Base-by-base conservation (phyloP, 2,329 filamentous ascomycete genomes). In the Fusarium euwallaceae region DNA sequence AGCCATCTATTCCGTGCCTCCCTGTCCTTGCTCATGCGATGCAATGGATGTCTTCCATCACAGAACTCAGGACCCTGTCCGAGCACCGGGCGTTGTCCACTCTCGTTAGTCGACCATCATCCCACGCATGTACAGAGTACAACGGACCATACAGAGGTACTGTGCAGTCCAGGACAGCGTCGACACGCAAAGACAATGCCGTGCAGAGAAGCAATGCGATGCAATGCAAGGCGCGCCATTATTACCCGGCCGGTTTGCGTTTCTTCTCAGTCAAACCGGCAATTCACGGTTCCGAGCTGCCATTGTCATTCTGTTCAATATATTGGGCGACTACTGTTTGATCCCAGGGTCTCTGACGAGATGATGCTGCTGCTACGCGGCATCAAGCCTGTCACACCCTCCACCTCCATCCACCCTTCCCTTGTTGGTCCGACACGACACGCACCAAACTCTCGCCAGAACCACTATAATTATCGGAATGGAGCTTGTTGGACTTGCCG, bases 271-370 rank as follows among this genome's bases (percentile, higher is more conserved):
- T 58, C 53, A 37, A 58, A 27, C 22, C 36, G 29, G 43, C 36
- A 39, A 70, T 45, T 41, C 29, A 60, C 51, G 17, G 10, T 16
- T 34, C 36, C 62, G 20, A 48, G 22, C 37, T 24, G 16, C 36
- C 10, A 60, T 71, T 45, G 37, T 55, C 39, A n/a, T 45, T 56
- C 68, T 53, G 53, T 58, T 70, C 58, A 56, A 51, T 41, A 56
- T 45, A 53, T 32, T 39, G 36, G 37, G 37, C 45, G 22, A 41
- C 71, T 69, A 69, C 68, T 70, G n/a, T 72, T 72, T 70, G 45
- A 65, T 74, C 66, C 62, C 36, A 69, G 59, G 55, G 43, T 62
- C 65, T 65, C 22, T 32, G 39, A 58, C 43, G 56, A 63, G 61
- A 65, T 74, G 51, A 55, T 55, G 51, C 27, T 55, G 29, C 51